Evolutionary conservation across 176 grass and related monocot genomes (phyloP).

Genomic region (Triticum urartu): DNA sequence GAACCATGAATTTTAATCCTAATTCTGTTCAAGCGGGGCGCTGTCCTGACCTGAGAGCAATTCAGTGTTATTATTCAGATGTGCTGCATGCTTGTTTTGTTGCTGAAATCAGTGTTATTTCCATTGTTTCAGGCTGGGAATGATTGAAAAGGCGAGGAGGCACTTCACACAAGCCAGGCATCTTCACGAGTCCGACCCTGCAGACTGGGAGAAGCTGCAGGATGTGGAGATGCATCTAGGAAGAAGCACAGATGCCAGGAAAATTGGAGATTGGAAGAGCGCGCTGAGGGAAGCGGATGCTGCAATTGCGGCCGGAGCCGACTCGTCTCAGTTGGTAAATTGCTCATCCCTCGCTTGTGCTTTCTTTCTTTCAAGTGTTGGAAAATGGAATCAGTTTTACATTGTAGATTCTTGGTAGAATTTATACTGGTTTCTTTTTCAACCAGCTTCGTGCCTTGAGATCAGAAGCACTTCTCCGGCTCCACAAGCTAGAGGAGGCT

Average conservation of each 20-base stretch:
- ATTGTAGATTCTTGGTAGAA: slow-evolving; percentile 5
- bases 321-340: slow-evolving; percentile 76
- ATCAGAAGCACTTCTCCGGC: slow-evolving; percentile 82
- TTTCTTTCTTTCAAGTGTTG: slow-evolving; percentile 1
- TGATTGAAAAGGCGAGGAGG: slow-evolving; percentile 61
- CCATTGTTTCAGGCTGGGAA: slow-evolving; percentile 59
- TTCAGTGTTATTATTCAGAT: background rate
- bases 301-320: slow-evolving; percentile 67
- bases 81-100: slow-evolving; percentile 1
- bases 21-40: slow-evolving; percentile 3
- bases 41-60: background rate
- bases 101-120: slow-evolving; percentile 27
- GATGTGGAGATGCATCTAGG: slow-evolving; percentile 64
- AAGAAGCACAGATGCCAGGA: slow-evolving; percentile 66
- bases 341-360: background rate
- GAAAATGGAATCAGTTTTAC: slow-evolving; percentile 7
- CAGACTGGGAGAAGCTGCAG: slow-evolving; percentile 73
- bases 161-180: slow-evolving; percentile 59
- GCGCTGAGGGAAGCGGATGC: slow-evolving; percentile 86
- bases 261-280: slow-evolving; percentile 86
- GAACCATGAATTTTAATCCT: slow-evolving; percentile 16
- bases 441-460: slow-evolving; percentile 76
- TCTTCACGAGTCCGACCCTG: slow-evolving; percentile 56
- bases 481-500: slow-evolving; percentile 83
- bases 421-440: slow-evolving; percentile 3